Evolutionary conservation across 106 monocot genomes (phyloP), one percentile per base, ranked within the genome.

Genomic region (Agapanthus africanus): DNA sequence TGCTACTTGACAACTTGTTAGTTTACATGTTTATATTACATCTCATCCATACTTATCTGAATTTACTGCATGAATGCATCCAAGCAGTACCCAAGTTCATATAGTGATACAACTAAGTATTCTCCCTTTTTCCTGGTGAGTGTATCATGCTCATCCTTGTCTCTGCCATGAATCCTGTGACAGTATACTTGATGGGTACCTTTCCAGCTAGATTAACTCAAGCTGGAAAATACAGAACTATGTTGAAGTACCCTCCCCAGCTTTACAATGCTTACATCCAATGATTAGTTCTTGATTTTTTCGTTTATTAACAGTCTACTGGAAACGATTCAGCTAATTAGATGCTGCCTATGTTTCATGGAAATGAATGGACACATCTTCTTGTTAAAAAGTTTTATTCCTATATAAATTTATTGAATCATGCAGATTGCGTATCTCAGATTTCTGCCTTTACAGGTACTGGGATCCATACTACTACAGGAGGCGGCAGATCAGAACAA

Each of bases 381-480:
- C 56, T 61, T 61, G 18, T 35, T 18, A 61, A 61, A 14, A 4
- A 61, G 11, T 61, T 61, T 9, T 59, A 32, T 27, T 59, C 19
- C 31, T 26, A 54, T 54, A 23, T 8, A 22, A 23, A 25, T 31
- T n/a, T 59, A 14, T 61, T 61, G 5, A 36, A 10, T 56, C 11
- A 61, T 61, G 35, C 23, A 61, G n/a, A 7, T n/a, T 32, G 35
- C 4, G n/a, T 13, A 36, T 61, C 35, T 39, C 23, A 66, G 27
- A 40, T 46, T 16, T 40, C 21, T 63, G 13, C 28, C 35, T 71
- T 61, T 76, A 37, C 74, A 99, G 97, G 97, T 99, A 90, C 52
- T 99, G 84, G 92, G 97, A 99, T 87, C 84, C 87, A 32, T 82
- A 93, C 67, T 90, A 90, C 65, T 90, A 90, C 68, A 82, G 82